These are phyloP conservation scores for Terana coerulea DNA, from an alignment of 768 basidiomycete genomes.

Conservation along the genomic window DNA sequence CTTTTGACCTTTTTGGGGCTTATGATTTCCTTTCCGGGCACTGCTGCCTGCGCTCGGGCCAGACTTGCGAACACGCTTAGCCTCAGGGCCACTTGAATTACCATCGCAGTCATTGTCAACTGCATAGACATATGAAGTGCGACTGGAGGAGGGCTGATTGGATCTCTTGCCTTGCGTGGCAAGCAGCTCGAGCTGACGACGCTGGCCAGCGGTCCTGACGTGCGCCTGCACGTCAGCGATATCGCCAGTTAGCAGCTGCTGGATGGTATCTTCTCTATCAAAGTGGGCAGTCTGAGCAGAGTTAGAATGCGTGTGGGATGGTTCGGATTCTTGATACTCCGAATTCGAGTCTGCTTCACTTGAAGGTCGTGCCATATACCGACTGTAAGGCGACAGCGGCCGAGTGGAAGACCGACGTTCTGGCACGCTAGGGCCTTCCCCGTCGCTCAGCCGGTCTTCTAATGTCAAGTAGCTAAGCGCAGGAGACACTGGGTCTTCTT, in stretches of 20 bases:
- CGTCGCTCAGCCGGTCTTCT: background rate
- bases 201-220: too few species aligned
- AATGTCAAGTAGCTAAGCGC: constrained; percentile 9
- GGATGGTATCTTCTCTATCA: background rate
- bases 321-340: too few species aligned
- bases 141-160: too few species aligned
- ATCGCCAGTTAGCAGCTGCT: background rate
- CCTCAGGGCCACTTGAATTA: too few species aligned
- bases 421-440: background rate
- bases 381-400: background rate
- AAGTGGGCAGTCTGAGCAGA: too few species aligned
- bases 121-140: too few species aligned
- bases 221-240: too few species aligned
- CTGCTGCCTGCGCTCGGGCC: background rate
- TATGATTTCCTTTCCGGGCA: background rate
- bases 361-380: background rate
- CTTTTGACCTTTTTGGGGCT: background rate
- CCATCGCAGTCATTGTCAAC: too few species aligned
- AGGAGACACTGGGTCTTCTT: background rate
- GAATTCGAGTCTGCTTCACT: background rate
- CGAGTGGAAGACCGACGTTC: too few species aligned
- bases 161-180: too few species aligned
- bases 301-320: too few species aligned
- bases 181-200: too few species aligned
- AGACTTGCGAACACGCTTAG: background rate